Evolutionary conservation across 2,329 filamentous ascomycete species (phyloP).

Genomic region (Colletotrichum eremochloae): DNA sequence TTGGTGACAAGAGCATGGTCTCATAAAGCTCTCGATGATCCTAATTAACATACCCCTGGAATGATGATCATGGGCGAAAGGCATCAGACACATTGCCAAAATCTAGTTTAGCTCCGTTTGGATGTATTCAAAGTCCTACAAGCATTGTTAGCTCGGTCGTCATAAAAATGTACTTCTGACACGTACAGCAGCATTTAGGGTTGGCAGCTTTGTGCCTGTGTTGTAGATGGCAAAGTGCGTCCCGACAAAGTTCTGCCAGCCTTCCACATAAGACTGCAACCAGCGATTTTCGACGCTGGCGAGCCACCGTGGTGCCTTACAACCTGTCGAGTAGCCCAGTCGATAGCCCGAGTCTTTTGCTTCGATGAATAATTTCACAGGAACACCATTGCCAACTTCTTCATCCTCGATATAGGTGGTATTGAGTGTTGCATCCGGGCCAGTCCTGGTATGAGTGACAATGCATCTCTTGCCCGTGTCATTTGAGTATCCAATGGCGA

Average conservation of each 20-base stretch:
- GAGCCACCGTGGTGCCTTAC: conserved; percentile 31
- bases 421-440: conserved; percentile 37
- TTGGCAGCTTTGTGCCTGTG: conserved; percentile 36
- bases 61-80: not conserved
- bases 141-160: not conserved
- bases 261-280: conserved; percentile 37
- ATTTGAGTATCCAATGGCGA: conserved; percentile 31
- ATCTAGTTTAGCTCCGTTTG: conserved; percentile 32
- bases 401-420: conserved; percentile 40
- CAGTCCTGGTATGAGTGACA: conserved; percentile 34
- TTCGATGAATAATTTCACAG: conserved; percentile 41
- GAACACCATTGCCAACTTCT: conserved; percentile 32
- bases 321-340: conserved; percentile 34
- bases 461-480: conserved; percentile 30
- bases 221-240: conserved; percentile 41
- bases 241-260: conserved; percentile 43
- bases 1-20: not conserved
- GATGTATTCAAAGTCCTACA: conserved; percentile 40
- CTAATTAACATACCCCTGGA: not conserved
- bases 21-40: too few species aligned
- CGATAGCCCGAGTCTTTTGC: conserved; percentile 31
- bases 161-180: not conserved
- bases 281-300: conserved; percentile 36
- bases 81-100: too few species aligned
- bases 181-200: conserved; percentile 30